Conservation (phyloP, 148 eudicot species). For the Nepenthes mirabilis region DNA sequence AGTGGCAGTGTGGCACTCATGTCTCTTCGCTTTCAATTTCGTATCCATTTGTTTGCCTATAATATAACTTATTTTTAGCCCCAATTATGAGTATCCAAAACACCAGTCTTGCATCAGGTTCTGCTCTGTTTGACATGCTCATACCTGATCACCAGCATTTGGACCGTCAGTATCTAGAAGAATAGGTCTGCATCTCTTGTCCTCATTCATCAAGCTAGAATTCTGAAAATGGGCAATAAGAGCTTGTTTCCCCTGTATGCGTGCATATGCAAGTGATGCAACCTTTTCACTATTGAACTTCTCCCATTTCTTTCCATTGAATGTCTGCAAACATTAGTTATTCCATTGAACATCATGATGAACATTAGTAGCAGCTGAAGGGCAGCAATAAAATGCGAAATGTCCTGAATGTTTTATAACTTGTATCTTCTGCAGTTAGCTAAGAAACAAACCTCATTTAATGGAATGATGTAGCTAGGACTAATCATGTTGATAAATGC, state of each 20-base stretch:
- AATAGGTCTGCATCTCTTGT: conserved; percentile 86
- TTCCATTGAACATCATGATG: background rate
- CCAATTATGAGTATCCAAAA: no score
- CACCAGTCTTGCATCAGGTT: no score
- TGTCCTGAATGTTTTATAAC: background rate
- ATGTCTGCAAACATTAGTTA: conserved; percentile 25
- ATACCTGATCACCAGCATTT: conserved; percentile 90
- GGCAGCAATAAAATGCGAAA: background rate
- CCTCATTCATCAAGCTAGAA: conserved; percentile 98
- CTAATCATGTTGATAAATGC: conserved; percentile 81
- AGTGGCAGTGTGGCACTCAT: no score
- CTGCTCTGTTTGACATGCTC: no score
- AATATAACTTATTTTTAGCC: no score
- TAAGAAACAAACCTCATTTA: conserved; percentile 47
- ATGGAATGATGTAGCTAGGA: conserved; percentile 52
- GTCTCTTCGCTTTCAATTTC: no score
- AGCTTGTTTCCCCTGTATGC: conserved; percentile 82
- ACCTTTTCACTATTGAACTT: conserved; percentile 92
- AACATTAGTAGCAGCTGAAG: background rate
- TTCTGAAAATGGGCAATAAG: conserved; percentile 87
- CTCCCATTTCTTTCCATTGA: conserved; percentile 93
- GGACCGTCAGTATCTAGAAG: conserved; percentile 82
- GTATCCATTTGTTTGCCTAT: no score
- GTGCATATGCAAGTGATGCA: conserved; percentile 78
- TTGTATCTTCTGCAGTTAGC: no score